Evolutionary conservation across 2,329 filamentous ascomycete genomes (phyloP), one percentile per base, ranked within the genome.

Genomic region (Fonsecaea multimorphosa): DNA sequence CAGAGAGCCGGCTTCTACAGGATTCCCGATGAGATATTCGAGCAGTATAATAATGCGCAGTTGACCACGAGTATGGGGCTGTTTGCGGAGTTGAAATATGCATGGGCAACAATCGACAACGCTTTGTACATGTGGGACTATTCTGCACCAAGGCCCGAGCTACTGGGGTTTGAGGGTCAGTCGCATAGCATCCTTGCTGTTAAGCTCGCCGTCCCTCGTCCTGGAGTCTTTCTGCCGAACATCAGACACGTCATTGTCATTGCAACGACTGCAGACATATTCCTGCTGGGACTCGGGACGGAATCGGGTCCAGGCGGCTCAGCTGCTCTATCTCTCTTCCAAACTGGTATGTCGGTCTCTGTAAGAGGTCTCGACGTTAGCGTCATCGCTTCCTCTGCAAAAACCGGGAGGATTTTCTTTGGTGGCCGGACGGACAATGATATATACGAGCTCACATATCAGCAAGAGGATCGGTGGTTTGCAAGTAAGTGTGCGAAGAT

Each of bases 81-180:
- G 36, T 98, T 99, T 78, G 91, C 95, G 19, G 91, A 96, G 78
- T 85, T 99, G 74, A 93, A 94, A 74, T 93, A 98, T 78, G 95
- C 94, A 32, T 99, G 93, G 91, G 91, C 97, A 62, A 88, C 91
- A 27, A 95, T 99, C 76, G 95, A 99, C 80, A 97, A 96, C 80
- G 91, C 92, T 68, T 84, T 99, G 52, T 99, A 97, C 76, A 84
- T 99, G 16, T 99, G 96, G 96, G 94, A 99, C 79, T 99, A 97
- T 77, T 97, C 93, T 6, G 87, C 92, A 76, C 88, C 91, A n/a
- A 92, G 94, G 72, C 92, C 94, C 4, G 91, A 97, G 76, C 84
- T 97, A 49, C 90, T 97, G 70, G 94, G 94, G 19, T 97, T 91
- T 74, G 94, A 98, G 76, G 93, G 97, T 72, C 91, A 94, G 77